Percentiles rank a stretch among this genome's conserved stretches.
Conservation (phyloP, 805 yeast species). For the Hanseniaspora guilliermondii region DNA sequence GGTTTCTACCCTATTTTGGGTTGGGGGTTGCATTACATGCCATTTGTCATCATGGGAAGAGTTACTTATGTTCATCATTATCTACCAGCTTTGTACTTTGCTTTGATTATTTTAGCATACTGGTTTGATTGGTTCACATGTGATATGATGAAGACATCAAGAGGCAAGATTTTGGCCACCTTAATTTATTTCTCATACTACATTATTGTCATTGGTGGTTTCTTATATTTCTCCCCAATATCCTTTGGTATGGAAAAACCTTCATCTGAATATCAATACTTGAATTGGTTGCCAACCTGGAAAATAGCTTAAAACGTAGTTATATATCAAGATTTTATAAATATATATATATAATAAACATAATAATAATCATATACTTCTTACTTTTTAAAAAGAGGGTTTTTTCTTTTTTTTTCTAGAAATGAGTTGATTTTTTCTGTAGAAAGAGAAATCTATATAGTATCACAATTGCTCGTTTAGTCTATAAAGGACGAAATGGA, state of each 20-base stretch:
- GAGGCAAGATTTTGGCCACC: conserved; percentile 21
- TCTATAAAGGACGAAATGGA: conserved; percentile 6
- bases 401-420: not conserved
- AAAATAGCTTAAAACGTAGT: conserved; percentile 25
- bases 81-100: conserved; percentile 72
- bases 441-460: not conserved
- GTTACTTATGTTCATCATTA: conserved; percentile 81
- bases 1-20: conserved; percentile 71
- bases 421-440: too few relatives aligned
- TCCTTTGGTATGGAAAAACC: conserved; percentile 56
- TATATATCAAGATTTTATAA: not conserved
- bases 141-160: conserved; percentile 23
- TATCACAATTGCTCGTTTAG: not conserved
- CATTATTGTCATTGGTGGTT: conserved; percentile 36
- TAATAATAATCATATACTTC: too few relatives aligned
- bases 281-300: conserved; percentile 42
- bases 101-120: conserved; percentile 45
- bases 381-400: not conserved
- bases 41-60: conserved; percentile 72
- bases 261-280: conserved; percentile 29
- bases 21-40: conserved; percentile 66
- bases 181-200: conserved; percentile 33
- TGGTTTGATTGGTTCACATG: conserved; percentile 36
- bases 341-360: not conserved
- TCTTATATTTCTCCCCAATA: conserved; percentile 49